These are phyloP conservation scores for Colletotrichum agaves DNA, from an alignment of 2,329 filamentous ascomycete species.

Conservation along the genomic window DNA sequence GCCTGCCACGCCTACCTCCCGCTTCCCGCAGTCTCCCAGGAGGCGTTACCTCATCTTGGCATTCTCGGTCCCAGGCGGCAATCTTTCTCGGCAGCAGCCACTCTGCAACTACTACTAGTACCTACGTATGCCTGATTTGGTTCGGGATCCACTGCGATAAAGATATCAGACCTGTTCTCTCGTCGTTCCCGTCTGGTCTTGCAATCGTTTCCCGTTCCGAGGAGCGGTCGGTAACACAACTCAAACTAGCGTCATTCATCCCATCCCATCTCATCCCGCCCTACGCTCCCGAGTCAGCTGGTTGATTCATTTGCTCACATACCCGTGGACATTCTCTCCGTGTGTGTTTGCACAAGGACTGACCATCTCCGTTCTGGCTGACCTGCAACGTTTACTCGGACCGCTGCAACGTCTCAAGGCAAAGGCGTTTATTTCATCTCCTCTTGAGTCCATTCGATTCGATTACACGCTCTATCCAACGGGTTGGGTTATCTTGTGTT, in stretches of 20 bases:
- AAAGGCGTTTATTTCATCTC: too few species aligned
- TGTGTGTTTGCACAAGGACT: background rate
- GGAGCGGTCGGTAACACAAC: background rate
- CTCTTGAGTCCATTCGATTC: too few species aligned
- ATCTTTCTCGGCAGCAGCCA: background rate
- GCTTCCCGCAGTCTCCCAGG: background rate
- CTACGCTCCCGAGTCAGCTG: background rate
- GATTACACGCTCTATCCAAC: too few species aligned
- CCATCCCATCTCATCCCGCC: slow-evolving; percentile 13
- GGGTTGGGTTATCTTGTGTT: background rate
- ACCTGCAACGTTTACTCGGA: background rate
- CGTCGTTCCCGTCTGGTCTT: slow-evolving; percentile 1
- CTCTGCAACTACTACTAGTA: too few species aligned
- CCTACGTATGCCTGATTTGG: too few species aligned
- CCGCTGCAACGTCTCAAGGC: background rate
- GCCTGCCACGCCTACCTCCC: background rate
- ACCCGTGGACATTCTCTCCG: too few species aligned
- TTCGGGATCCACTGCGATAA: too few species aligned
- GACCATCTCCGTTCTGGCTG: slow-evolving; percentile 26
- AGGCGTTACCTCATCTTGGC: background rate
- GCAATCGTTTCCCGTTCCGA: slow-evolving; percentile 8
- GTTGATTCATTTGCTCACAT: background rate
- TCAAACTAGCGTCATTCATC: slow-evolving; percentile 30
- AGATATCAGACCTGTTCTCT: background rate
- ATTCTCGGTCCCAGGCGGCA: background rate